Percentiles rank a stretch among this genome's conserved stretches.
Evolutionary conservation across 1,139 yeast species (phyloP).

Genomic region (Yamadazyma trypodendri): DNA sequence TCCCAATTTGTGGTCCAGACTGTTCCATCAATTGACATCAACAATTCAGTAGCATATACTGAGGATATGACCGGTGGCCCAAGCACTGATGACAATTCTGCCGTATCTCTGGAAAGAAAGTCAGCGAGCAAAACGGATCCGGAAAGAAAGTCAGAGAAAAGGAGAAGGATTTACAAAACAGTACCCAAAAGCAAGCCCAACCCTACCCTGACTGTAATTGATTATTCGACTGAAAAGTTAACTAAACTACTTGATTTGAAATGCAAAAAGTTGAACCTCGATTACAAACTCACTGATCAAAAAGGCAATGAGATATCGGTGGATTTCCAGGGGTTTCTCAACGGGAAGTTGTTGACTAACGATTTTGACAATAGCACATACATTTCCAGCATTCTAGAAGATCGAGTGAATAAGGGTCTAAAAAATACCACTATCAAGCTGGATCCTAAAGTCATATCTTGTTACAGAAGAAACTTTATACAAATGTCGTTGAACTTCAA

Average conservation of each 20-base stretch:
- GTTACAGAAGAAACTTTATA: slow-evolving; percentile 47
- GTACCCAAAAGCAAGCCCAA: slow-evolving; percentile 9
- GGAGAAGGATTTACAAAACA: slow-evolving; percentile 6
- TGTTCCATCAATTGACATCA: not conserved
- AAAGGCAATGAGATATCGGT: slow-evolving; percentile 26
- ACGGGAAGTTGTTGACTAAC: slow-evolving; percentile 44
- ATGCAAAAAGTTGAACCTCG: slow-evolving; percentile 18
- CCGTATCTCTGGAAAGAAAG: not conserved
- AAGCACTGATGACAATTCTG: not conserved
- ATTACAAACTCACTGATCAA: slow-evolving; percentile 32
- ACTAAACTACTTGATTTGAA: slow-evolving; percentile 32
- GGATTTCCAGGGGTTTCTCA: slow-evolving; percentile 38
- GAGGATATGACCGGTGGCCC: not conserved
- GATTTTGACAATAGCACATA: slow-evolving; percentile 43
- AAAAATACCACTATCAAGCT: slow-evolving; percentile 11
- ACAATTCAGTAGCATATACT: not conserved
- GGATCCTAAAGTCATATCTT: slow-evolving; percentile 43
- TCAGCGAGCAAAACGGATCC: too few species aligned
- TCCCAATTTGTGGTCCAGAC: not conserved
- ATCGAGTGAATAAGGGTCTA: slow-evolving; percentile 4
- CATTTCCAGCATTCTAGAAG: slow-evolving; percentile 15
- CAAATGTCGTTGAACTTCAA: slow-evolving; percentile 38
- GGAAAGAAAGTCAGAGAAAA: slow-evolving; percentile 1
- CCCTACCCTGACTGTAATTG: slow-evolving; percentile 17
- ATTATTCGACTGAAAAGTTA: slow-evolving; percentile 28